A percentile compares a stretch with the other conserved stretches of the same genome.
Conservation (phyloP, 2,329 filamentous ascomycete species). For the Fusarium oligoseptatum region DNA sequence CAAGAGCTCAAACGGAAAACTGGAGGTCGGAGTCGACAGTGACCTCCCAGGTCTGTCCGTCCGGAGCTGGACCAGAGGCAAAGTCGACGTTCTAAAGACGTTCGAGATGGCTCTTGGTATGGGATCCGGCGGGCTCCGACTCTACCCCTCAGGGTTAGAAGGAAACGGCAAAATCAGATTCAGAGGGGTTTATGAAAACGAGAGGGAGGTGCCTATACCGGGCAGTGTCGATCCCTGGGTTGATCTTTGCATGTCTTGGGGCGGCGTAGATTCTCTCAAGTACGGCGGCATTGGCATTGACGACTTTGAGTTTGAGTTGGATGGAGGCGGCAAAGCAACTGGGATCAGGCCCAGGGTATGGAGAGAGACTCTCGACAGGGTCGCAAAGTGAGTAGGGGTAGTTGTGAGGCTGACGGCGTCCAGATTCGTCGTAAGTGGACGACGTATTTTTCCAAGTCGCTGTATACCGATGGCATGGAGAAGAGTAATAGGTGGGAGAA, state of each 20-base stretch:
- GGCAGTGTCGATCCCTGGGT: neutral
- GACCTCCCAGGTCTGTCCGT: neutral
- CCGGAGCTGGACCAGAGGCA: conserved; percentile 2
- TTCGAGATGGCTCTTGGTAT: neutral
- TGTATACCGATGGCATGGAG: too few relatives aligned
- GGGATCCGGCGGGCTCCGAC: neutral
- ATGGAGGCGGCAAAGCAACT: neutral
- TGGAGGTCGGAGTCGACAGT: neutral
- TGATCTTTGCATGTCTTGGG: conserved; percentile 5
- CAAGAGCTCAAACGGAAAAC: neutral
- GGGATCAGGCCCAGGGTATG: neutral
- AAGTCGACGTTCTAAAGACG: neutral
- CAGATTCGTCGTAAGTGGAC: too few relatives aligned
- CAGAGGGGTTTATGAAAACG: neutral
- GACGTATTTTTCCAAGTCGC: too few relatives aligned
- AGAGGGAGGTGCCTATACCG: neutral
- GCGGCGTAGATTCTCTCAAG: neutral
- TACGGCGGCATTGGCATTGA: conserved; percentile 8
- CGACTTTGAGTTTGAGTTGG: conserved; percentile 10
- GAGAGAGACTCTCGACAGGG: neutral
- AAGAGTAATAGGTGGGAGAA: too few relatives aligned
- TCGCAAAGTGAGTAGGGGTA: too few relatives aligned
- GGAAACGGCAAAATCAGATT: neutral
- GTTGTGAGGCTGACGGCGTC: too few relatives aligned
- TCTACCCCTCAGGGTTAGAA: neutral